phyloP scores from a whole-genome alignment of 2,329 filamentous ascomycete species.

The Apiospora arundinis region DNA sequence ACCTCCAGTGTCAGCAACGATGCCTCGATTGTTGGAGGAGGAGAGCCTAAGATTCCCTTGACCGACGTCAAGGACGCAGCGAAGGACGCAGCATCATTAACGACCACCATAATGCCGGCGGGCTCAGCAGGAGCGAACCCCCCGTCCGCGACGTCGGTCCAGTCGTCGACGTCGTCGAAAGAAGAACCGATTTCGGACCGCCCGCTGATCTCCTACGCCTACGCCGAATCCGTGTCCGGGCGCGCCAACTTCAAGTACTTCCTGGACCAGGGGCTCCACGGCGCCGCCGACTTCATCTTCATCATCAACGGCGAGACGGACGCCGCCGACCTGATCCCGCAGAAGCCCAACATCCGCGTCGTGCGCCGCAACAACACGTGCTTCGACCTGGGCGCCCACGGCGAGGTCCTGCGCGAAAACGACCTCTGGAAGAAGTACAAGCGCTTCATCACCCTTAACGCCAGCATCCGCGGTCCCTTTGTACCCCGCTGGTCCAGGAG shows the following conservation, averaged over 20 bases:
- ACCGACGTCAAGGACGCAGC: neutral
- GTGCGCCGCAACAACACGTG: slow-evolving; percentile 41
- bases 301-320: slow-evolving; percentile 45
- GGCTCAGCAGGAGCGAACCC: neutral
- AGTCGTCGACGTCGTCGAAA: neutral
- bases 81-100: neutral
- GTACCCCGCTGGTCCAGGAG: slow-evolving; percentile 41
- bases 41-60: neutral
- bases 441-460: slow-evolving; percentile 45
- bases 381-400: slow-evolving; percentile 44
- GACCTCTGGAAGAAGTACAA: slow-evolving; percentile 43
- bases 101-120: neutral
- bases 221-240: slow-evolving; percentile 41
- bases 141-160: neutral
- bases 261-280: slow-evolving; percentile 44
- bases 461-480: slow-evolving; percentile 45
- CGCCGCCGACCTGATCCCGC: slow-evolving; percentile 35
- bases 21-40: neutral
- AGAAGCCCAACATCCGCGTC: slow-evolving; percentile 40
- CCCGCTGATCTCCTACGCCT: slow-evolving; percentile 44
- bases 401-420: slow-evolving; percentile 41
- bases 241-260: slow-evolving; percentile 45
- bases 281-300: slow-evolving; percentile 47
- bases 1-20: neutral
- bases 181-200: slow-evolving; percentile 22